phyloP scores from a whole-genome alignment of 768 basidiomycete species.

The Tubosaeta brunneosetosa region DNA sequence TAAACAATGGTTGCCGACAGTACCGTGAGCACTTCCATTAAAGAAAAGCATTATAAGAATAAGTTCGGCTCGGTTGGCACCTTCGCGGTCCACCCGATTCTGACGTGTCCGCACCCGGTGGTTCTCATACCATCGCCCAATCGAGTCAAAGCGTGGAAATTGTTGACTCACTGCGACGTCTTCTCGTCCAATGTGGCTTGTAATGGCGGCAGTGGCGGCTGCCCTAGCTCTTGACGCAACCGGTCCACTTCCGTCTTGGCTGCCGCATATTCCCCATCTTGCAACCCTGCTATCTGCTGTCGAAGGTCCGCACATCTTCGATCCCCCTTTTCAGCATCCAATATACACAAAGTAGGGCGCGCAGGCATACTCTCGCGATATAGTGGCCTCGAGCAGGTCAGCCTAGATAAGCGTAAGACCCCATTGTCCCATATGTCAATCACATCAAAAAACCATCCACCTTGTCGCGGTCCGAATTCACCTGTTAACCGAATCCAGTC shows the following conservation, averaged over 20 bases:
- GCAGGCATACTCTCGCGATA: conserved; percentile 60
- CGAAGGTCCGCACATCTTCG: conserved; percentile 63
- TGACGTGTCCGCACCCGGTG: background rate
- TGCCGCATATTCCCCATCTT: conserved; percentile 70
- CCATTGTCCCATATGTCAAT: background rate
- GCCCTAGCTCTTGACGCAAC: conserved; percentile 71
- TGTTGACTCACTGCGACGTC: conserved; percentile 42
- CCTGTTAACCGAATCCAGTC: conserved; percentile 34
- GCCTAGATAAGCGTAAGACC: conserved; percentile 36
- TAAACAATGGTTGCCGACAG: conserved; percentile 7
- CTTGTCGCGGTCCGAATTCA: conserved; percentile 82
- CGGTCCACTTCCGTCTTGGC: conserved; percentile 77
- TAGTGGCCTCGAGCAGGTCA: conserved; percentile 62
- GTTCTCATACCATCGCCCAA: background rate
- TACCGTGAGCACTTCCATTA: conserved; percentile 13
- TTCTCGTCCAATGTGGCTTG: conserved; percentile 74
- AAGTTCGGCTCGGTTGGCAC: background rate
- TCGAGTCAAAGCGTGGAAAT: conserved; percentile 8
- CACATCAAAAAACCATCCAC: conserved; percentile 20
- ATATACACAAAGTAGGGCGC: conserved; percentile 1
- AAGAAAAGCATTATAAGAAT: conserved; percentile 2
- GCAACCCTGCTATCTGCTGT: conserved; percentile 57
- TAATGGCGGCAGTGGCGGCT: conserved; percentile 65
- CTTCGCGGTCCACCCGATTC: background rate
- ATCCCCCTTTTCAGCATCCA: conserved; percentile 7